Evolutionary conservation across 345 rosid genomes (phyloP).

Genomic region (Populus euphratica): DNA sequence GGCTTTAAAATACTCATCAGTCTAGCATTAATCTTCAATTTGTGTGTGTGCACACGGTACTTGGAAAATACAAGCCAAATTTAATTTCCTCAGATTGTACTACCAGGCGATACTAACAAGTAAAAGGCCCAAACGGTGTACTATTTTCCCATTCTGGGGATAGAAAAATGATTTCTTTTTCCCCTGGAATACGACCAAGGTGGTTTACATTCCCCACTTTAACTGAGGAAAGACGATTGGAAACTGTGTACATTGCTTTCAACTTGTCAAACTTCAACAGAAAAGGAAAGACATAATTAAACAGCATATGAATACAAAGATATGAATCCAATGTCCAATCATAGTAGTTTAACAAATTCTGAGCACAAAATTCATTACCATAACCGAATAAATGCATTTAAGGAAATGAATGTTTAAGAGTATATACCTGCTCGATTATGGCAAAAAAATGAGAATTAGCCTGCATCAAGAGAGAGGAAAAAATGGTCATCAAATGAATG

Average conservation of each 20-base stretch:
- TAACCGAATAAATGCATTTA: neutral
- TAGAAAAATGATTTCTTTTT: neutral
- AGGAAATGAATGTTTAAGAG: neutral
- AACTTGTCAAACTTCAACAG: neutral
- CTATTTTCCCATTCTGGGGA: neutral
- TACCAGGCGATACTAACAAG: neutral
- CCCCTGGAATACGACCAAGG: neutral
- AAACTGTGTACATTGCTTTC: neutral
- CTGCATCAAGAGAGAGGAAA: slow-evolving; percentile 44
- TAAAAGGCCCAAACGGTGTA: neutral
- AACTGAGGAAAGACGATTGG: neutral
- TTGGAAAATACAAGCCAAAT: neutral
- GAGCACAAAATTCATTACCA: neutral
- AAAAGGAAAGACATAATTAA: neutral
- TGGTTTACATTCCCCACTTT: neutral
- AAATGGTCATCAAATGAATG: slow-evolving; percentile 2
- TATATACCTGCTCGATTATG: slow-evolving; percentile 84
- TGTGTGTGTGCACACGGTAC: neutral
- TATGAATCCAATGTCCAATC: neutral
- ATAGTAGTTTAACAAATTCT: neutral
- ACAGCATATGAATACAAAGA: neutral
- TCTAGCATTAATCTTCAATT: neutral
- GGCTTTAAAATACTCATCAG: neutral
- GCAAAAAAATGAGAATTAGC: slow-evolving; percentile 98
- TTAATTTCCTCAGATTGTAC: neutral